A percentile compares a stretch with the other conserved stretches of the same genome.
phyloP scores from a whole-genome alignment of 1,139 yeast genomes.

The Debaryomyces psychrophilus region DNA sequence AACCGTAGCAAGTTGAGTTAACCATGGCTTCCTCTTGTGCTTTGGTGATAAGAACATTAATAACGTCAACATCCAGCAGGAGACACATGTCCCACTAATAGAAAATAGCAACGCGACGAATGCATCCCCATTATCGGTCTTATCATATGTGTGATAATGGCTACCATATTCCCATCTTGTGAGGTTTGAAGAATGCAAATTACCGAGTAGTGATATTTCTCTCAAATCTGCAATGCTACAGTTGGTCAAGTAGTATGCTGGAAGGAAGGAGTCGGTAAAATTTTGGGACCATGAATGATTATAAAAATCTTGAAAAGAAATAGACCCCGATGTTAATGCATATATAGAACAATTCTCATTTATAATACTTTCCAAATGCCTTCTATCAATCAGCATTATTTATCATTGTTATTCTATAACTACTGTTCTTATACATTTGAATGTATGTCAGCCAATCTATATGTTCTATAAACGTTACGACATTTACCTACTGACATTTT shows the following conservation, averaged over 20 bases:
- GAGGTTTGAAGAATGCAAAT: conserved; percentile 1
- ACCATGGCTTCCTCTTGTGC: conserved; percentile 49
- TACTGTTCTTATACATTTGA: too few species aligned
- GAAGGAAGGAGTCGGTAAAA: conserved; percentile 26
- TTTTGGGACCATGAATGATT: conserved; percentile 22
- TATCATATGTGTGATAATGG: conserved; percentile 24
- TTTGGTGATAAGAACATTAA: conserved; percentile 49
- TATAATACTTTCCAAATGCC: background rate
- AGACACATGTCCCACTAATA: conserved; percentile 46
- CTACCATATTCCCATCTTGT: conserved; percentile 5
- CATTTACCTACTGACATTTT: background rate
- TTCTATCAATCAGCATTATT: background rate
- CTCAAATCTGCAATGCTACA: conserved; percentile 27
- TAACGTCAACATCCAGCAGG: conserved; percentile 58
- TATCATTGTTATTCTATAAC: background rate
- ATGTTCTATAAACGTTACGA: background rate
- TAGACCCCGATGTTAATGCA: conserved; percentile 36
- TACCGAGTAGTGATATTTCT: background rate
- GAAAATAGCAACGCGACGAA: conserved; percentile 48
- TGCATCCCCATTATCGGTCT: conserved; percentile 44
- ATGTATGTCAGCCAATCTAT: background rate
- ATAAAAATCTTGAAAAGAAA: conserved; percentile 23
- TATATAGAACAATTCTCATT: conserved; percentile 43
- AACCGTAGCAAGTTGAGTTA: conserved; percentile 49
- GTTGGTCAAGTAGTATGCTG: conserved; percentile 49